A percentile compares a stretch with the other conserved stretches of the same genome.
phyloP scores from a whole-genome alignment of 805 yeast species.

The Kuraishia molischiana region DNA sequence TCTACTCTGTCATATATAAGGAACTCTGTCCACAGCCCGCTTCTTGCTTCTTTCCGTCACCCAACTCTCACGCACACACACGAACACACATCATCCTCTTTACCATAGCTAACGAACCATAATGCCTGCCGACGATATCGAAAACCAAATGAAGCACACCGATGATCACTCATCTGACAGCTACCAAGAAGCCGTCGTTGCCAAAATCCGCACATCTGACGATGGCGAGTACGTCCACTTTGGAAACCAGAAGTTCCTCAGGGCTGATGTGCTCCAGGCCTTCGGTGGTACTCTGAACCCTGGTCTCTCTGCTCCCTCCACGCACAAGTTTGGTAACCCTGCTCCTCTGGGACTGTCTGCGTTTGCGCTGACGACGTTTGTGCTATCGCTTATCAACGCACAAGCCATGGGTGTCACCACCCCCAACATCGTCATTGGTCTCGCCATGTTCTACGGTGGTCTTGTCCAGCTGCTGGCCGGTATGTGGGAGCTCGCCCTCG shows the following conservation, averaged over 20 bases:
- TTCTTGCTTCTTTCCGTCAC: no score
- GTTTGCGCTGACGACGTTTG: constrained; percentile 61
- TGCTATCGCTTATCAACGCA: constrained; percentile 51
- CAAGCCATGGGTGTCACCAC: constrained; percentile 60
- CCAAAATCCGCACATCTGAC: constrained; percentile 1
- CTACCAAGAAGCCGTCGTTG: not conserved
- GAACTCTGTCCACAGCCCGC: no score
- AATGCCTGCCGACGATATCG: constrained; percentile 1
- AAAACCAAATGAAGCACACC: constrained; percentile 1
- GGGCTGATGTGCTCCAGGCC: constrained; percentile 49
- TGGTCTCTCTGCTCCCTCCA: constrained; percentile 49
- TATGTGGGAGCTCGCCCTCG: constrained; percentile 66
- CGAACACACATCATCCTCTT: not conserved
- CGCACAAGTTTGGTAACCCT: constrained; percentile 60
- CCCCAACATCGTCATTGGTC: constrained; percentile 52
- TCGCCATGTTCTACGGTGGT: constrained; percentile 68
- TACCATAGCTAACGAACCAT: not conserved
- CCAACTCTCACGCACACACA: no score
- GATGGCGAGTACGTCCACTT: constrained; percentile 60
- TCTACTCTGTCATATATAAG: no score
- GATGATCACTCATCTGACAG: not conserved
- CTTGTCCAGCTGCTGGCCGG: constrained; percentile 64
- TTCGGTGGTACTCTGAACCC: constrained; percentile 83
- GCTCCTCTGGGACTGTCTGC: constrained; percentile 69
- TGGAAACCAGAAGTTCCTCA: constrained; percentile 62